phyloP scores from a whole-genome alignment of 78 protist species.

The Mantamonas sphyraenae region DNA sequence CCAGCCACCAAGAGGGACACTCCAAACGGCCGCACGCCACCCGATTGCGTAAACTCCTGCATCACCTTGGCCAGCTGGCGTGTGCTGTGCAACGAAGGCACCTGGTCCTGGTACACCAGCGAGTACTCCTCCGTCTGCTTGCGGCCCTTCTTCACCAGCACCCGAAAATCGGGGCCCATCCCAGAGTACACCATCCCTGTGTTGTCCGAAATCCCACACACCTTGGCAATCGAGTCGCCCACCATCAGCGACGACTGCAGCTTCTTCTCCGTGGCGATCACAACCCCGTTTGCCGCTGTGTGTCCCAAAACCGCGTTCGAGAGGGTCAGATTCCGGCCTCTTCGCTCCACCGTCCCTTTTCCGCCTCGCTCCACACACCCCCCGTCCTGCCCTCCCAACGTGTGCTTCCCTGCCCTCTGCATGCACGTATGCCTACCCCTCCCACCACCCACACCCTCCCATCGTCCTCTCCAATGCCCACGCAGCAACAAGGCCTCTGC shows the following conservation, averaged over 20 bases:
- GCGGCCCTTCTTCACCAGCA: slow-evolving; percentile 80
- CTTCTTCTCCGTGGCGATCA: slow-evolving; percentile 96
- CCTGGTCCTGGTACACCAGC: slow-evolving; percentile 63
- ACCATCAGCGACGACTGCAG: slow-evolving; percentile 77
- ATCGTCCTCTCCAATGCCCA: too few species aligned
- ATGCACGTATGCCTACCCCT: too few species aligned
- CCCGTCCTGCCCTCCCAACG: too few species aligned
- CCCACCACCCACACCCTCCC: too few species aligned
- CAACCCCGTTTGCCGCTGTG: slow-evolving; percentile 94
- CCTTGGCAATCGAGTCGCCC: slow-evolving; percentile 68
- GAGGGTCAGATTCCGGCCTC: too few species aligned
- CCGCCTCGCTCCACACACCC: too few species aligned
- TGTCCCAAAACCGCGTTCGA: too few species aligned
- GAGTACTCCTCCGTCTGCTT: slow-evolving; percentile 84
- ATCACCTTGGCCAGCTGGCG: slow-evolving; percentile 92
- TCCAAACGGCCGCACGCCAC: slow-evolving; percentile 98
- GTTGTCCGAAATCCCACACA: slow-evolving; percentile 51
- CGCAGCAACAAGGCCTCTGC: too few species aligned
- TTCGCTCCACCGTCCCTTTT: too few species aligned
- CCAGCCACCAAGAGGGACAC: slow-evolving; percentile 95
- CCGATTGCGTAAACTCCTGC: slow-evolving; percentile 99
- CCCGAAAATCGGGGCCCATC: slow-evolving; percentile 91
- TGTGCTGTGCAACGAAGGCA: slow-evolving; percentile 79
- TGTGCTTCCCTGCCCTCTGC: too few species aligned
- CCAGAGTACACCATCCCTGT: slow-evolving; percentile 93